Evolutionary conservation across 352 stramenopile species (phyloP), one percentile per base, ranked within the genome.

Genomic region (Phytophthora tubulina): DNA sequence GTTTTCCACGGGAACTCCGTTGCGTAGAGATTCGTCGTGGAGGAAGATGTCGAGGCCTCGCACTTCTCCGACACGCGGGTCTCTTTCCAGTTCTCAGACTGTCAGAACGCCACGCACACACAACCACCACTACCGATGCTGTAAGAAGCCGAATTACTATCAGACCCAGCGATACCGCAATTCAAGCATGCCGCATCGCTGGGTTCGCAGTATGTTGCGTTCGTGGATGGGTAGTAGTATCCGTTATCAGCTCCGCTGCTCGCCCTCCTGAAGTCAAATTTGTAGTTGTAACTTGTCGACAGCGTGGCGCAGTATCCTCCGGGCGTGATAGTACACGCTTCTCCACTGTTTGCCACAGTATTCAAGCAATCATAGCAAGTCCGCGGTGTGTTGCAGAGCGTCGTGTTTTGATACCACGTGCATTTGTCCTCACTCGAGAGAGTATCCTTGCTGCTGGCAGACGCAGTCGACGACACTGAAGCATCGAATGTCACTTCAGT

Each of bases 161-260:
- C 27, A 1, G 54, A 59, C 5, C 56, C 30, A 15, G 50, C 64
- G n/a, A 50, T 54, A 11, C 39, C 49, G 17, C 76, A 86, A 6
- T 73, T 41, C 2, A 49, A 35, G 44, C 79, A 86, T 0, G 63
- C 66, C 1, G 51, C 45, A 42, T 86, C 79, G 8, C 8, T 73
- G 8, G 58, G 32, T 9, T 76, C 70, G 59, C 82, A 90, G 61
- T 90, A 90, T 0, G 72, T 81, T 1, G 76, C 81, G 72, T 90
- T 88, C 32, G 62, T 75, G 0, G 78, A 82, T 15, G 79, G 74
- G 63, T 81, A 90, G 64, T 73, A 87, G 72, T 72, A 70, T 53
- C 53, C 62, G 14, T 75, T 73, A 2, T 35, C 35, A n/a, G 33
- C 63, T 1, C 42, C 54, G 11, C 64, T 70, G 45, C 72, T 78